Evolutionary conservation across 345 rosid genomes (phyloP).

Genomic region (Sapria himalayana): DNA sequence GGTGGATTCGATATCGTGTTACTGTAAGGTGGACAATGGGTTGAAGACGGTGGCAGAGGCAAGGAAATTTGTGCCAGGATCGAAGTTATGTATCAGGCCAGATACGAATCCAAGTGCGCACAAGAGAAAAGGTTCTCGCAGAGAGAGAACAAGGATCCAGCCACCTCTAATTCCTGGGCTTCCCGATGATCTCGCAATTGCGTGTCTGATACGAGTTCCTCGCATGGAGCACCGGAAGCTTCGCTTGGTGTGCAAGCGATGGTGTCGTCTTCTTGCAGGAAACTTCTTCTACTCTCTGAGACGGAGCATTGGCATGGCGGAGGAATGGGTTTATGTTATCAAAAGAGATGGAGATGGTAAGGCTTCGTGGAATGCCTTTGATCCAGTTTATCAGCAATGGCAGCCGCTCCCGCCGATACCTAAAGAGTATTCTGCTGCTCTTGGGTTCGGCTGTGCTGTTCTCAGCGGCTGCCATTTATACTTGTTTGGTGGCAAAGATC

Average conservation of each 20-base stretch:
- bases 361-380: conserved; percentile 85
- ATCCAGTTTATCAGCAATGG: conserved; percentile 59
- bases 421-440: conserved; percentile 67
- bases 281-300: conserved; percentile 64
- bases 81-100: conserved; percentile 85
- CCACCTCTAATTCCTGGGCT: conserved; percentile 83
- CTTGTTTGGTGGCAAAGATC: conserved; percentile 93
- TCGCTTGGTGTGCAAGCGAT: conserved; percentile 67
- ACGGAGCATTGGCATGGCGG: conserved; percentile 62
- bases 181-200: conserved; percentile 88
- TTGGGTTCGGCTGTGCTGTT: conserved; percentile 96
- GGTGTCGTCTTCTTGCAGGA: conserved; percentile 58
- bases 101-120: conserved; percentile 91
- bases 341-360: conserved; percentile 82
- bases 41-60: conserved; percentile 83
- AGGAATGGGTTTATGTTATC: conserved; percentile 91
- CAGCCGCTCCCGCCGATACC: conserved; percentile 98
- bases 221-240: conserved; percentile 74
- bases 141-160: conserved; percentile 64
- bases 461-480: conserved; percentile 78
- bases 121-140: conserved; percentile 37
- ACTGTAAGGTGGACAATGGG: conserved; percentile 84
- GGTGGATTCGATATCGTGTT: conserved; percentile 96
- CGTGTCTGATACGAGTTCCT: conserved; percentile 84
- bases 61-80: conserved; percentile 84